Conservation (phyloP, 345 rosid genomes). For the Gossypioides kirkii region DNA sequence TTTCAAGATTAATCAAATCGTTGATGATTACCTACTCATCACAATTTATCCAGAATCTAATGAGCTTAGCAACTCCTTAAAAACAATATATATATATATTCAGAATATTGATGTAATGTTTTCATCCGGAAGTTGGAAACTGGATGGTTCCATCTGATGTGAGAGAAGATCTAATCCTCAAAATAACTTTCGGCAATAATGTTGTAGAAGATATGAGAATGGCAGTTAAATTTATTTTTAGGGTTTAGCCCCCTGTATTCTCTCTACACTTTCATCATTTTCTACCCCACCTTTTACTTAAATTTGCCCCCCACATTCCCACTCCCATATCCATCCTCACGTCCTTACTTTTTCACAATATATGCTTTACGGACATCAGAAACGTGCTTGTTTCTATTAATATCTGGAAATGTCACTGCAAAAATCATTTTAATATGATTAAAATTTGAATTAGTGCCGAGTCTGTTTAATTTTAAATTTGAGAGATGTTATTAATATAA, state of each 20-base stretch:
- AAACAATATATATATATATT: no score
- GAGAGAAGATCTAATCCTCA: not conserved
- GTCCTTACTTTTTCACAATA: not conserved
- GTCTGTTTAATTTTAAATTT: not conserved
- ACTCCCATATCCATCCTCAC: not conserved
- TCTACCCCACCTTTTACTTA: not conserved
- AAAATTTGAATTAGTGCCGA: not conserved
- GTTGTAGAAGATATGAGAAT: not conserved
- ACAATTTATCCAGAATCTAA: no score
- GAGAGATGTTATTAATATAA: not conserved
- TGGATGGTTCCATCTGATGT: not conserved
- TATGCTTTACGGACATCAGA: not conserved
- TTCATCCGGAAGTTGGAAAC: not conserved
- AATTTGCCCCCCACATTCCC: not conserved
- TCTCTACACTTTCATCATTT: not conserved
- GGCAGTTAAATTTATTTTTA: not conserved
- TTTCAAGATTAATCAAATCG: no score
- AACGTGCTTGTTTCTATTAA: not conserved
- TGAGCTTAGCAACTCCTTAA: no score
- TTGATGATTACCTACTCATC: no score
- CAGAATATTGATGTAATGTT: no score
- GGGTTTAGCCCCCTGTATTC: conserved; percentile 2
- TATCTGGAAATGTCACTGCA: not conserved
- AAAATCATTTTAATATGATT: not conserved
- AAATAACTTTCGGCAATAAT: conserved; percentile 7